Percentiles rank a stretch among this genome's conserved stretches.
These are phyloP conservation scores for Auricularia cornea DNA, from an alignment of 768 basidiomycete genomes.

Conservation along the genomic window DNA sequence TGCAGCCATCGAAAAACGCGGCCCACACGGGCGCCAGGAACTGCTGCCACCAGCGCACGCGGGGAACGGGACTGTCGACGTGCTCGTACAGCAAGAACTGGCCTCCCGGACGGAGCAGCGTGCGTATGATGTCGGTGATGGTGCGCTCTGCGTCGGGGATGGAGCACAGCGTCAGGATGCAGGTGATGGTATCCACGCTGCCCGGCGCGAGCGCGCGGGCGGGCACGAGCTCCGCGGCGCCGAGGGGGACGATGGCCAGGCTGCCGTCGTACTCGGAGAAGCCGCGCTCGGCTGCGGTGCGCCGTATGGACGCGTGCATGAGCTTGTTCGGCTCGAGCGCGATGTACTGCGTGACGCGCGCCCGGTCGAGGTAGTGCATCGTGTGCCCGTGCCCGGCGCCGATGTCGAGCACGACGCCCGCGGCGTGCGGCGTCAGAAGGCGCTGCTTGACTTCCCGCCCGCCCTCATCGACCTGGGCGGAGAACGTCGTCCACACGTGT, in stretches of 20 bases:
- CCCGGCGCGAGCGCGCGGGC: neutral
- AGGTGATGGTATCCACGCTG: constrained; percentile 52
- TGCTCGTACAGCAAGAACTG: constrained; percentile 64
- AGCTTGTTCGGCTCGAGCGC: constrained; percentile 61
- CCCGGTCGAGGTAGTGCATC: constrained; percentile 47
- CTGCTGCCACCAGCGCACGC: constrained; percentile 64
- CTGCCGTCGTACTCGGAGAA: constrained; percentile 45
- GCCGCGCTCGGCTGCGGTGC: constrained; percentile 40
- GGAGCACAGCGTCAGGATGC: constrained; percentile 58
- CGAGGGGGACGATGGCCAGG: constrained; percentile 50
- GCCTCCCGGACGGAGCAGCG: constrained; percentile 57
- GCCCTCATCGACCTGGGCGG: constrained; percentile 37
- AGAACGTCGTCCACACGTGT: constrained; percentile 47
- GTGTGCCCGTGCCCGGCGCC: constrained; percentile 50
- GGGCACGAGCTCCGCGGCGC: constrained; percentile 45
- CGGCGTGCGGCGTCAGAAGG: constrained; percentile 35
- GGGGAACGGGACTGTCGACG: constrained; percentile 42
- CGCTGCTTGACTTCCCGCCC: constrained; percentile 32
- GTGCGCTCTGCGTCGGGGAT: constrained; percentile 48
- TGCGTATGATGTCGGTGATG: constrained; percentile 36
- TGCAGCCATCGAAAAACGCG: constrained; percentile 51
- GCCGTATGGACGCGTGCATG: constrained; percentile 54
- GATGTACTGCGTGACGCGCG: constrained; percentile 52
- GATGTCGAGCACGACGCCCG: constrained; percentile 15
- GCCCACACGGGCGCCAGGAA: constrained; percentile 69